Base-by-base conservation (phyloP, 73 alveolate species). In the Paramecium tetraurelia region DNA sequence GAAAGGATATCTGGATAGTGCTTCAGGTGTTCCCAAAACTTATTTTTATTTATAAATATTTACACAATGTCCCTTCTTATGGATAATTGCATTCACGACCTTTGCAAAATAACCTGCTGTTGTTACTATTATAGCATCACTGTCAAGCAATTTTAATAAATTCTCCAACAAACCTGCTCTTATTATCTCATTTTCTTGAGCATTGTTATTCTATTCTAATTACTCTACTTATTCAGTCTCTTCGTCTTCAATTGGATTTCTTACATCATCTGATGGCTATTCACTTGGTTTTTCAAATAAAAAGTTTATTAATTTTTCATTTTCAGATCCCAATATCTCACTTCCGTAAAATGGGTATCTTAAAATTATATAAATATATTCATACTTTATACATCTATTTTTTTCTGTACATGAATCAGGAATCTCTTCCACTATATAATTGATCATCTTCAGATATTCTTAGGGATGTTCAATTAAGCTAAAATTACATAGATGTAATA, bases 91-190 rank as follows among this genome's bases (percentile, higher is more conserved):
- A 80, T 24, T 20, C 8, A 80, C 57, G 21, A 48, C 27, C 3
- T 80, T 80, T 43, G 90, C 71, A 46, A 80, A 44, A 80, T 80
- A 80, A 44, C 90, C 90, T 22, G 77, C 90, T 43, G 46, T 22
- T 43, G 90, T 80, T 0, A 80, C 50, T 18, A 80, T 14, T 2
- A 80, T 44, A 27, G 16, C 70, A 80, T 80, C 90, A 20, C 48
- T 22, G 10, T 72, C 86, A 10, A 72, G 46, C 27, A 72, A 35
- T 33, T 40, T 21, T 21, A 72, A 21, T 36, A 72, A 18, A 21
- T 72, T 29, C 5, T 72, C 46, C 18, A 72, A 31, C 20, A 72
- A 72, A 72, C 40, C 40, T 35, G 63, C 90, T 80, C 75, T 41
- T 8, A 80, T 44, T 9, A 38, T 18, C 46, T 48, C 70, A 80